Conservation (phyloP, 495 filamentous ascomycete genomes). For the Penicillium fimorum region DNA sequence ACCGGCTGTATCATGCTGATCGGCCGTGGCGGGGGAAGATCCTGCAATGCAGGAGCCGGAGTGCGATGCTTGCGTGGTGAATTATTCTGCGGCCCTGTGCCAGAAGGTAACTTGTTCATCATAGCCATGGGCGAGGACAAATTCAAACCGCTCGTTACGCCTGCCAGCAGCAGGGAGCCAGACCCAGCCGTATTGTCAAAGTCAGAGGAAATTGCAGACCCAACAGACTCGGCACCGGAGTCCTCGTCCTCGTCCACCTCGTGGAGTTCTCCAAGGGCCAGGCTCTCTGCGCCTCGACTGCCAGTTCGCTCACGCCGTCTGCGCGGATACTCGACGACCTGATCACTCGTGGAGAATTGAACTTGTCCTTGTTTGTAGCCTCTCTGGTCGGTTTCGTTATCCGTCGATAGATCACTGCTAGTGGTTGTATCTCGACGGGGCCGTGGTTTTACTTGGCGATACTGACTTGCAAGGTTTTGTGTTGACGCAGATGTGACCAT, state of each 20-base stretch:
- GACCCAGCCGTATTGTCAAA: slow-evolving; percentile 67
- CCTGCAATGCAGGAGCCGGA: slow-evolving; percentile 61
- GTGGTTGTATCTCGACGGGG: slow-evolving; percentile 82
- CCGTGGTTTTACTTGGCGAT: slow-evolving; percentile 71
- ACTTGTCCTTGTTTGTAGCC: slow-evolving; percentile 61
- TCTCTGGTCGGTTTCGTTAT: slow-evolving; percentile 76
- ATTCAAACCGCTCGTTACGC: slow-evolving; percentile 42
- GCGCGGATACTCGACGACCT: slow-evolving; percentile 56
- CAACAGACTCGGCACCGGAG: slow-evolving; percentile 62
- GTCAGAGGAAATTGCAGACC: slow-evolving; percentile 63
- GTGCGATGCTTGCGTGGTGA: slow-evolving; percentile 61
- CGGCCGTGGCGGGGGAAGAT: slow-evolving; percentile 87
- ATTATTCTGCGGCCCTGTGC: slow-evolving; percentile 37
- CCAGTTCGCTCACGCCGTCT: slow-evolving; percentile 59
- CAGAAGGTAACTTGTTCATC: slow-evolving; percentile 45
- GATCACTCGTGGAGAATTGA: slow-evolving; percentile 49
- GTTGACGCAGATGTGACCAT: slow-evolving; percentile 55
- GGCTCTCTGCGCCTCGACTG: slow-evolving; percentile 45
- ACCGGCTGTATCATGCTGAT: slow-evolving; percentile 80
- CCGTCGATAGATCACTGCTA: slow-evolving; percentile 88
- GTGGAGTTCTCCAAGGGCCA: slow-evolving; percentile 37
- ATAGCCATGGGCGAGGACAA: slow-evolving; percentile 46
- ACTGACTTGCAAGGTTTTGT: slow-evolving; percentile 46
- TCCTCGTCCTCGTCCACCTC: slow-evolving; percentile 55
- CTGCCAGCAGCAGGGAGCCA: slow-evolving; percentile 52